Evolutionary conservation across 345 rosid species (phyloP).

Genomic region (Eucalyptus paniculata): DNA sequence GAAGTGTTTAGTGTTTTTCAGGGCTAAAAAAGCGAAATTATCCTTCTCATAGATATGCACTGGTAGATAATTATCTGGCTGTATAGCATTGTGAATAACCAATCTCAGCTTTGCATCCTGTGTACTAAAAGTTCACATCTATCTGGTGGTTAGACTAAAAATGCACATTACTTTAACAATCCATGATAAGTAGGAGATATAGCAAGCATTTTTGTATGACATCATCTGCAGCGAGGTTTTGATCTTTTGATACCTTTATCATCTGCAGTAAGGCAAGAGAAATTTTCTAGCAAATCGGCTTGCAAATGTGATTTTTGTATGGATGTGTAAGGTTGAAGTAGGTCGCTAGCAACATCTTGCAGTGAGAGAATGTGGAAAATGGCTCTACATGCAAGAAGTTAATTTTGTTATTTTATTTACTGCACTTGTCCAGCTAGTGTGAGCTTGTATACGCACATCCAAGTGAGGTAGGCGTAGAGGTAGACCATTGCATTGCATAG

Average conservation of each 20-base stretch:
- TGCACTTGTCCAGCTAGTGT: background rate
- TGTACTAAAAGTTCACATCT: background rate
- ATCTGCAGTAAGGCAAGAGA: background rate
- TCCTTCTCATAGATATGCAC: background rate
- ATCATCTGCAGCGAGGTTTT: background rate
- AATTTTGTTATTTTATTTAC: background rate
- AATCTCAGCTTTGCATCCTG: background rate
- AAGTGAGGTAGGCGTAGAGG: background rate
- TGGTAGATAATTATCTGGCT: background rate
- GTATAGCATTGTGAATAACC: background rate
- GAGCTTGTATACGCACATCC: background rate
- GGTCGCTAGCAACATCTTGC: background rate
- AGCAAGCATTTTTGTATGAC: background rate
- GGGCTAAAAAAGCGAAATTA: background rate
- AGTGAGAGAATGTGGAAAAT: background rate
- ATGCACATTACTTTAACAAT: background rate
- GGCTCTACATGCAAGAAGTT: background rate
- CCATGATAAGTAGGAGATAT: background rate
- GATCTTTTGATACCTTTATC: background rate
- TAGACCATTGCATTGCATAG: background rate
- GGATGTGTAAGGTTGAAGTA: background rate
- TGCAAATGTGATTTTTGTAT: background rate
- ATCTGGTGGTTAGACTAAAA: background rate
- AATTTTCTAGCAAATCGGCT: background rate
- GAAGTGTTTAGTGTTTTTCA: background rate